Evolutionary conservation across 257 asterid genomes (phyloP), one percentile per base, ranked within the genome.

Genomic region (Verbena officinalis): DNA sequence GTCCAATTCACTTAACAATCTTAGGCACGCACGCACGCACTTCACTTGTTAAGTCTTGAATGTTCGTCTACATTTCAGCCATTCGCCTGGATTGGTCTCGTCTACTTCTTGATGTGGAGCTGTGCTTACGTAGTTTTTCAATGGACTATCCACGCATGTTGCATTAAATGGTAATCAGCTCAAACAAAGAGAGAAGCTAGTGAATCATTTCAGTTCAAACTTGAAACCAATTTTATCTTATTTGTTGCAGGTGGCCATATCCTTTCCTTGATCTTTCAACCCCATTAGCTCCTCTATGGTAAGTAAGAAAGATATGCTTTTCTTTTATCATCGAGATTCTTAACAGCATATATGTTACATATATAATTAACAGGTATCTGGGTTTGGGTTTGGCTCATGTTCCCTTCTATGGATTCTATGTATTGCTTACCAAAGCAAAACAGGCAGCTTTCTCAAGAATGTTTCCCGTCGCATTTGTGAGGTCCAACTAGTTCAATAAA

Each of bases 211-310:
- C 36, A 42, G 16, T 45, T 21, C 38, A 58, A 44, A 21, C 11
- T 54, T 10, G 4, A n/a, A n/a, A n/a, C n/a, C n/a, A n/a, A n/a
- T n/a, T n/a, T n/a, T n/a, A n/a, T n/a, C n/a, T n/a, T n/a, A n/a
- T n/a, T 63, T 2, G 2, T 43, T 70, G 78, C 85, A 91, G 97
- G 98, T 91, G 98, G 98, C 97, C 98, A 15, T 89, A 92, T 73
- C 98, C 98, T 57, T 92, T 92, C 81, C 88, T 92, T 48, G 95
- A 89, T 36, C 98, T 89, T 57, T 69, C 83, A 38, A 80, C 91
- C 67, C 81, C 91, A 58, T 79, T 72, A 81, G 97, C 98, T 9
- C 98, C 98, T 5, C 53, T 86, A 59, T 91, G 98, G 97, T 89
- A 78, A 72, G 36, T n/a, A n/a, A n/a, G n/a, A n/a, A 34, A 9